Conservation (phyloP, 2,329 filamentous ascomycete species). For the Fusarium sp. region DNA sequence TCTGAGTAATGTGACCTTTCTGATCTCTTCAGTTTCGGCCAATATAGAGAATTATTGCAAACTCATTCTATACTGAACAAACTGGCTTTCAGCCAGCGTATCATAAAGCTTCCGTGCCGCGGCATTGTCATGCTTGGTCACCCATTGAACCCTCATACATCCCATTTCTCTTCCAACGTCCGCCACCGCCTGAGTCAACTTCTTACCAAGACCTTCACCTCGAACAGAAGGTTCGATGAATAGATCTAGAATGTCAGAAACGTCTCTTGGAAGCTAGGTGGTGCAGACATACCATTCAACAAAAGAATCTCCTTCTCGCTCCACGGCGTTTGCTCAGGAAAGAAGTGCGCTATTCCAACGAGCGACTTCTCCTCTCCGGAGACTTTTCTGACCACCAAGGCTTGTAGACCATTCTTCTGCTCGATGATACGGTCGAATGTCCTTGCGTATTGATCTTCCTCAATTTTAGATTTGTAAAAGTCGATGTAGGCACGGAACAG, state of each 20-base stretch:
- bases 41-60: not conserved
- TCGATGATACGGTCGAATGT: slow-evolving; percentile 32
- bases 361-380: not conserved
- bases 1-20: fast-evolving
- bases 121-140: slow-evolving; percentile 35
- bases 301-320: slow-evolving; percentile 34
- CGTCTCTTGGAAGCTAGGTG: fast-evolving
- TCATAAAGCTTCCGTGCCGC: slow-evolving; percentile 27
- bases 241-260: slow-evolving; percentile 11
- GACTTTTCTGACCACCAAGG: slow-evolving; percentile 5
- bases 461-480: slow-evolving; percentile 25
- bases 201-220: slow-evolving; percentile 21
- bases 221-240: slow-evolving; percentile 16
- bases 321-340: slow-evolving; percentile 37
- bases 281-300: slow-evolving; percentile 9
- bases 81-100: slow-evolving; percentile 27
- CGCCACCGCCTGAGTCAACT: slow-evolving; percentile 25
- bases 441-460: slow-evolving; percentile 22
- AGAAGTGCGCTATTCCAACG: slow-evolving; percentile 36
- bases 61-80: slow-evolving; percentile 33
- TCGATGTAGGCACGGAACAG: slow-evolving; percentile 32
- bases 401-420: slow-evolving; percentile 17
- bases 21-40: not conserved
- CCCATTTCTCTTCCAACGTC: slow-evolving; percentile 26
- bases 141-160: slow-evolving; percentile 33